Evolutionary conservation across 441 rosid species (phyloP), one percentile per base, ranked within the genome.

Genomic region (Aleurites moluccanus): DNA sequence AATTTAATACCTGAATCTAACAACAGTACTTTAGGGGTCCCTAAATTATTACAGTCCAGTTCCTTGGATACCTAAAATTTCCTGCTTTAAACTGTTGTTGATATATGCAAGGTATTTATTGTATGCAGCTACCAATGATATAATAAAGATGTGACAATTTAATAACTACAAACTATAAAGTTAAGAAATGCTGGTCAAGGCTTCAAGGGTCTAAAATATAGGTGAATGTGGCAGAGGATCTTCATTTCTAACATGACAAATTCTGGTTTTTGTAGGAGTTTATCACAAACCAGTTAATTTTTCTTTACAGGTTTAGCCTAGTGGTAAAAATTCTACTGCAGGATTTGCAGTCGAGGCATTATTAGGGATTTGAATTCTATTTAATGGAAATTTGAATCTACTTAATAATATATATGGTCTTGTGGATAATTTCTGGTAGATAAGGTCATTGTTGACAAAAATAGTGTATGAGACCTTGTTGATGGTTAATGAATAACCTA

Each of bases 221-320:
- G 87, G 80, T 78, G 73, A 35, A 56, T 44, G 67, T 75, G 65
- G 55, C 33, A 69, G 77, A 73, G 66, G 50, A 78, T 47, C 73
- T 69, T 72, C 67, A 65, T 65, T 77, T 74, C 61, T 15, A 64
- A 25, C 50, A 62, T 13, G 35, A 57, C 6, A 70, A 64, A 74
- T 64, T 70, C 65, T 57, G 60, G 53, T 71, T 20, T n/a, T n/a
- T 27, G 25, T 55, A 18, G 7, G 15, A 45, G 11, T 50, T 50
- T n/a, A 50, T 50, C 1, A 13, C 52, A 50, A 6, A 50, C 55
- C 21, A 7, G 4, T 45, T 45, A 45, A 11, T 45, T 45, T 45
- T 0, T 13, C 6, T 52, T 52, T 52, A 14, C 20, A 49, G 53
- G 16, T 5, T 49, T 49, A 49, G 40, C 8, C 8, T 38, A 38